Conservation (phyloP, 768 basidiomycete species). For the Mycena capillaripes region DNA sequence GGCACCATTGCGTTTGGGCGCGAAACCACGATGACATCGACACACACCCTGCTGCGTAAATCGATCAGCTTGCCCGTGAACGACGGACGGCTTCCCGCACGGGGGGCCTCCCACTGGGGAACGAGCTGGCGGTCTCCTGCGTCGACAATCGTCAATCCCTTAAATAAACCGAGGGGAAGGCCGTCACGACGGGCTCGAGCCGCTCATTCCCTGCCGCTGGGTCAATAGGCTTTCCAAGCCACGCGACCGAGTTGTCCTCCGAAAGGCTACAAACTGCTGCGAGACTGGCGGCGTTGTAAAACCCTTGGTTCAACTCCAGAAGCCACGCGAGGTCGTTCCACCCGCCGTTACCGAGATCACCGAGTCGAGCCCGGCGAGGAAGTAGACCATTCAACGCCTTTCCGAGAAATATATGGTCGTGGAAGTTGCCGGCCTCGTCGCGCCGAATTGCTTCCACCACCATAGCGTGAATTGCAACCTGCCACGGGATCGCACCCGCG, state of each 20-base stretch:
- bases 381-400: constrained; percentile 42
- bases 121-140: constrained; percentile 15
- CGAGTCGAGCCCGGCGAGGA: constrained; percentile 36
- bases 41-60: constrained; percentile 1
- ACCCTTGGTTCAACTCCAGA: constrained; percentile 44
- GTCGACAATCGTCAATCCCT: background rate
- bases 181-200: background rate
- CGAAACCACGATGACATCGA: background rate
- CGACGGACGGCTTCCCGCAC: background rate
- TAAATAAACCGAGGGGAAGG: background rate
- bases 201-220: constrained; percentile 40
- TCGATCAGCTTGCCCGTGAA: constrained; percentile 6
- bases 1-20: constrained; percentile 6
- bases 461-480: constrained; percentile 10
- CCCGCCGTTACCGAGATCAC: constrained; percentile 31
- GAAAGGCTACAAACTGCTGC: constrained; percentile 31
- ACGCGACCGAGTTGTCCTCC: constrained; percentile 22
- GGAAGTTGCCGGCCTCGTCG: constrained; percentile 24
- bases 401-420: constrained; percentile 38
- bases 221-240: constrained; percentile 41
- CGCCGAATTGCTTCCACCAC: constrained; percentile 39
- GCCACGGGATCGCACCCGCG: constrained; percentile 10
- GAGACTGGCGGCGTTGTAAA: constrained; percentile 43
- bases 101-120: constrained; percentile 17
- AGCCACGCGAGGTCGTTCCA: constrained; percentile 45